Conservation (phyloP, 2,329 filamentous ascomycete genomes). For the Fusarium nelsonii region DNA sequence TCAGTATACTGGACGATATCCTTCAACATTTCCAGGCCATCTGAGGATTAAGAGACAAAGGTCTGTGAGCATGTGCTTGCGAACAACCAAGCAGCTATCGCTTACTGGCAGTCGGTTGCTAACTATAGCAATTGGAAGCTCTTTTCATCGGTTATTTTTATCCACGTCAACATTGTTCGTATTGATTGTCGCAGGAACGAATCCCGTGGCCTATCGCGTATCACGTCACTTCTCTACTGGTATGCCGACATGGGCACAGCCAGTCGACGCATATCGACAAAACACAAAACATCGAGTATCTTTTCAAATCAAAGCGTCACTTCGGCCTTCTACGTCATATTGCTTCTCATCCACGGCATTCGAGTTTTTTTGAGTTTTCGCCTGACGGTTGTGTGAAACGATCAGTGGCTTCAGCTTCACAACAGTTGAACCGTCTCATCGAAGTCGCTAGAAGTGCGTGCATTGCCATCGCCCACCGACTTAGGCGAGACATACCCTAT, state of each 20-base stretch:
- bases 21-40: not conserved
- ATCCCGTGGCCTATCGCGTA: not conserved
- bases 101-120: not conserved
- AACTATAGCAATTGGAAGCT: not conserved
- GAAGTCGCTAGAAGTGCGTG: not conserved
- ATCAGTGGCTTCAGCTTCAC: constrained; percentile 2
- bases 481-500: not conserved
- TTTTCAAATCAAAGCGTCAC: not conserved
- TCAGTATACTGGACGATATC: not conserved
- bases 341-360: not conserved
- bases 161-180: not conserved
- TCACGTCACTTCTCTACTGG: constrained; percentile 9
- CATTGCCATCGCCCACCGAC: not conserved
- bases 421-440: not conserved
- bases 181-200: not conserved
- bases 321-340: not conserved
- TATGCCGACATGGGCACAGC: not conserved
- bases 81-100: not conserved
- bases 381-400: not conserved
- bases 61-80: not conserved
- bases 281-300: not conserved
- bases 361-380: not conserved
- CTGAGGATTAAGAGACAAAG: not conserved
- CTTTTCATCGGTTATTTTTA: not conserved
- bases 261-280: not conserved